Percentiles rank a stretch among this genome's conserved stretches.
Conservation (phyloP, 768 basidiomycete species). For the Suillus placidus region DNA sequence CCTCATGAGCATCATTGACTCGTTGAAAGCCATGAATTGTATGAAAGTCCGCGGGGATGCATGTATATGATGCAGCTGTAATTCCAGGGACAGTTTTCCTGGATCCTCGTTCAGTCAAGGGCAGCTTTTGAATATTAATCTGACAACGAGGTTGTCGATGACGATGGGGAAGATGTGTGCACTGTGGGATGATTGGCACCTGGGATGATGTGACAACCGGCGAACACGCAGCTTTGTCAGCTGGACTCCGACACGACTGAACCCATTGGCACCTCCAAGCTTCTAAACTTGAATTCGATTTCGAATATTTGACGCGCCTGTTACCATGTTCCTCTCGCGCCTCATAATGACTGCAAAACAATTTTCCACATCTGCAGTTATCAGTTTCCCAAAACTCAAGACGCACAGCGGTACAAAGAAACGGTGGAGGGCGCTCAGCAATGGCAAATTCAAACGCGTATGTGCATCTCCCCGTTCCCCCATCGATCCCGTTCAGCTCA, state of each 20-base stretch:
- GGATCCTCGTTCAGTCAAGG: not conserved
- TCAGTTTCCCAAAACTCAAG: conserved; percentile 75
- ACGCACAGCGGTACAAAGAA: conserved; percentile 83
- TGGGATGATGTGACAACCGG: not conserved
- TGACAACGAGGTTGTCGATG: not conserved
- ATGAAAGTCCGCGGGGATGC: not conserved
- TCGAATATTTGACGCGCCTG: conserved; percentile 15
- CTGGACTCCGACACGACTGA: not conserved
- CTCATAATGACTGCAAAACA: conserved; percentile 36
- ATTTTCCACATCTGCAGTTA: conserved; percentile 62
- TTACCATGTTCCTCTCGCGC: conserved; percentile 36
- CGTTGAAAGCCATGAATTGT: not conserved
- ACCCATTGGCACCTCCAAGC: not conserved
- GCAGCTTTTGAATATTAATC: not conserved
- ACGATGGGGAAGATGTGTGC: not conserved
- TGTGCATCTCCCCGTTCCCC: conserved; percentile 25
- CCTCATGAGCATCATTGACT: not conserved
- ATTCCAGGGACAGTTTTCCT: not conserved
- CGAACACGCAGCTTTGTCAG: not conserved
- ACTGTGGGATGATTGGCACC: not conserved
- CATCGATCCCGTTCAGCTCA: not conserved
- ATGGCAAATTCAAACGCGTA: conserved; percentile 76
- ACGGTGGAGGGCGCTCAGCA: conserved; percentile 73
- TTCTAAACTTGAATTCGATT: not conserved
- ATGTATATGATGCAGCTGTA: not conserved